Conservation (phyloP, 805 yeast species). For the Candida arabinofermentans region DNA sequence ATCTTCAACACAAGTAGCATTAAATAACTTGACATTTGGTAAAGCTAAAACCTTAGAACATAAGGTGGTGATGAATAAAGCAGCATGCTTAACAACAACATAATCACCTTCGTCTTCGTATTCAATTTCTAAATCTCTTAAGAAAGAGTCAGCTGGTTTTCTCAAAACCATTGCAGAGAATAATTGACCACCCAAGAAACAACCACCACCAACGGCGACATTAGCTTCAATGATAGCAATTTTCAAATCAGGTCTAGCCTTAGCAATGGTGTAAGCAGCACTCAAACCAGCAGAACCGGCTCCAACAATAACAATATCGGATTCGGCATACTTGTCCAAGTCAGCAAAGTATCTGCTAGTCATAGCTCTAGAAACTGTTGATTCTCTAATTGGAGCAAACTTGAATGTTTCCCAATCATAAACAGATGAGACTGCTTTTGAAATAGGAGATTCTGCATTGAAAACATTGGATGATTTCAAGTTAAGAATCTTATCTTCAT, state of each 20-base stretch:
- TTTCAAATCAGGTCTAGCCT: conserved; percentile 70
- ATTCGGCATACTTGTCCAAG: conserved; percentile 68
- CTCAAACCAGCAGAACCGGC: conserved; percentile 77
- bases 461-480: conserved; percentile 21
- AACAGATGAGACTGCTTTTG: conserved; percentile 28
- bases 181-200: conserved; percentile 74
- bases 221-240: conserved; percentile 70
- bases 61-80: conserved; percentile 68
- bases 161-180: conserved; percentile 77
- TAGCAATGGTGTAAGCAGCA: conserved; percentile 71
- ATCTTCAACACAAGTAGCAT: conserved; percentile 79
- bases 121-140: conserved; percentile 58
- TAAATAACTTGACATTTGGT: conserved; percentile 73
- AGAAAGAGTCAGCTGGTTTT: conserved; percentile 71
- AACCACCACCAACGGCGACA: conserved; percentile 80
- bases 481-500: conserved; percentile 9
- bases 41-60: conserved; percentile 63
- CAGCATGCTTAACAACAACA: conserved; percentile 79
- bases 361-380: conserved; percentile 79
- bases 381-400: conserved; percentile 72
- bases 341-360: conserved; percentile 69
- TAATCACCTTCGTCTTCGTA: conserved; percentile 80
- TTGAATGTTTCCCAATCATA: conserved; percentile 63
- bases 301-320: conserved; percentile 72
- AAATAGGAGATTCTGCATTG: conserved; percentile 24